Evolutionary conservation across 2,329 filamentous ascomycete genomes (phyloP).

Genomic region (Arthrocladium fulminans): DNA sequence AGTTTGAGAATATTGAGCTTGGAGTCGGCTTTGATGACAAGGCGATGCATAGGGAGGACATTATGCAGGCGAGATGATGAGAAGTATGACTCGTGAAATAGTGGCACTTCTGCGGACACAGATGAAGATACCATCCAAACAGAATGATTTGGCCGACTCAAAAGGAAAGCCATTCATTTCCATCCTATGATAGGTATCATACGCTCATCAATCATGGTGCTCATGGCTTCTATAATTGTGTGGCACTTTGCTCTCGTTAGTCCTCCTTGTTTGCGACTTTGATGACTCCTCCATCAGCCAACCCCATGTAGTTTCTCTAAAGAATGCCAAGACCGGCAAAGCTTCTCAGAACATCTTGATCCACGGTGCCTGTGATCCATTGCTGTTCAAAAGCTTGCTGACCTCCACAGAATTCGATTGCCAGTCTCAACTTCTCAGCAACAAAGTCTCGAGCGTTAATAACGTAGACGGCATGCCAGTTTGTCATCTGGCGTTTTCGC

Average conservation of each 20-base stretch:
- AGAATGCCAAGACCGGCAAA: conserved; percentile 8
- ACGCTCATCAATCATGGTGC: not conserved
- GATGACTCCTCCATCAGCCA: not conserved
- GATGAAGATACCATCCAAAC: not conserved
- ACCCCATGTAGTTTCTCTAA: not conserved
- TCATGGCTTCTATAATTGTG: no score
- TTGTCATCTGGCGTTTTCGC: conserved; percentile 33
- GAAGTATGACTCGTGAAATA: no score
- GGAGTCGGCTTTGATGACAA: no score
- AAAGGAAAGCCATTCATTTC: not conserved
- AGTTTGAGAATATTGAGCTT: not conserved
- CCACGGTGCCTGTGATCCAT: conserved; percentile 15
- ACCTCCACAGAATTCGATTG: conserved; percentile 18
- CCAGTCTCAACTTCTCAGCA: conserved; percentile 37
- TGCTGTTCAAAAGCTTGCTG: conserved; percentile 18
- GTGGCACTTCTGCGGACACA: not conserved
- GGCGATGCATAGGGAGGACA: no score
- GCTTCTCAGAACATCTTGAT: conserved; percentile 4
- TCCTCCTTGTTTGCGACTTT: not conserved
- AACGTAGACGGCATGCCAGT: conserved; percentile 34
- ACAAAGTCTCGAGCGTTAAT: conserved; percentile 39
- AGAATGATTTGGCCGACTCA: not conserved
- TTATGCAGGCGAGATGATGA: no score
- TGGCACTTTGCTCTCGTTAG: no score
- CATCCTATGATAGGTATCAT: not conserved